These are phyloP conservation scores for Sphaerosporella brunnea DNA, from an alignment of 495 filamentous ascomycete species.

Conservation along the genomic window DNA sequence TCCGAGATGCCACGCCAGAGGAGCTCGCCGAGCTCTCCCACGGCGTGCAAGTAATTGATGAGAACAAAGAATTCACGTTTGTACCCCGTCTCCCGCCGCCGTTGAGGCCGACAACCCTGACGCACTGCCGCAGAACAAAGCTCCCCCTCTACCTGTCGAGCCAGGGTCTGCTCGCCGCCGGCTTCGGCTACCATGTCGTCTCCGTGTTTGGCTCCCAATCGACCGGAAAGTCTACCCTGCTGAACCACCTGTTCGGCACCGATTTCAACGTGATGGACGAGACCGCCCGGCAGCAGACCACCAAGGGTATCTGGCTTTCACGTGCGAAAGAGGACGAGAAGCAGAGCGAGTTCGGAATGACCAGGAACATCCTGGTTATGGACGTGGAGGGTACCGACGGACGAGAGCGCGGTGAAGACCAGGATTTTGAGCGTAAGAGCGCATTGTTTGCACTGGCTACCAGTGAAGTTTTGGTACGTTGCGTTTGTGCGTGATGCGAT, in stretches of 20 bases:
- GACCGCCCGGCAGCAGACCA: slow-evolving; percentile 74
- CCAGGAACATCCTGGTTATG: slow-evolving; percentile 96
- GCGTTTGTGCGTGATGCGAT: neutral
- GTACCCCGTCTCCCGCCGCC: slow-evolving; percentile 19
- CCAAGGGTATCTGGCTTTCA: slow-evolving; percentile 98
- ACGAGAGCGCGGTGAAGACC: slow-evolving; percentile 88
- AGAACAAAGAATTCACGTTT: slow-evolving; percentile 91
- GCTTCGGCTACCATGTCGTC: slow-evolving; percentile 98
- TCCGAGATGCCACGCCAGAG: slow-evolving; percentile 16
- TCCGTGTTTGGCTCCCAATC: slow-evolving; percentile 98
- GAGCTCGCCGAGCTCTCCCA: slow-evolving; percentile 55
- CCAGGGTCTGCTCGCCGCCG: slow-evolving; percentile 62
- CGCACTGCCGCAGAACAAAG: slow-evolving; percentile 39
- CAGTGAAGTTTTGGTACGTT: slow-evolving; percentile 61
- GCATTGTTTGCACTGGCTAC: slow-evolving; percentile 92
- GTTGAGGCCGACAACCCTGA: slow-evolving; percentile 11
- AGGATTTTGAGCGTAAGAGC: slow-evolving; percentile 97
- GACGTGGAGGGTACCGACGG: slow-evolving; percentile 98
- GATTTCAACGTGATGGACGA: slow-evolving; percentile 95
- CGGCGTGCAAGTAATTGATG: slow-evolving; percentile 92
- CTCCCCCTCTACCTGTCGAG: slow-evolving; percentile 62
- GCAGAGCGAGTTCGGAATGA: slow-evolving; percentile 57
- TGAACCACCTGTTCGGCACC: slow-evolving; percentile 91
- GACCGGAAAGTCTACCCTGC: slow-evolving; percentile 90
- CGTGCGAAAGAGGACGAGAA: slow-evolving; percentile 57